phyloP scores from a whole-genome alignment of 768 basidiomycete genomes.

The Pleurotus sapidus region DNA sequence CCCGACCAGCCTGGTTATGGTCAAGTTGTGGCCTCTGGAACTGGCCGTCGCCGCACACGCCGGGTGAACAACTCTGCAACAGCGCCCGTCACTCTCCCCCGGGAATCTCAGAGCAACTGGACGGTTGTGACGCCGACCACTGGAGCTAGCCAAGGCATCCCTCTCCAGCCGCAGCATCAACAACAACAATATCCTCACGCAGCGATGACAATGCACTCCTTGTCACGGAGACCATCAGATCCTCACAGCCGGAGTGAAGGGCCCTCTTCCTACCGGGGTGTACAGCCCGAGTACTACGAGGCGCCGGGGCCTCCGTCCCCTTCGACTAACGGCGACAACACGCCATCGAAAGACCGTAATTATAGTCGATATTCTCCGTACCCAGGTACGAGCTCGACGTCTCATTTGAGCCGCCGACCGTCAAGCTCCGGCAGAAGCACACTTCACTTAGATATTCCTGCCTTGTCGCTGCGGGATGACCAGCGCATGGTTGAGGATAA shows the following conservation, averaged over 20 bases:
- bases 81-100: constrained; percentile 15
- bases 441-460: constrained; percentile 30
- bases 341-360: constrained; percentile 8
- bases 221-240: constrained; percentile 5
- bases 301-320: constrained; percentile 1
- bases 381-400: constrained; percentile 21
- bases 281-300: background rate
- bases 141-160: constrained; percentile 22
- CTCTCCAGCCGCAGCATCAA: constrained; percentile 9
- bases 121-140: constrained; percentile 41
- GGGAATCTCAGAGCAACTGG: constrained; percentile 36
- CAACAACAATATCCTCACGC: background rate
- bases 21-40: constrained; percentile 65
- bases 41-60: constrained; percentile 60
- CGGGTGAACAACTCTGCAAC: constrained; percentile 38
- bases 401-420: constrained; percentile 14
- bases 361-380: constrained; percentile 40
- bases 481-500: background rate
- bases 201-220: background rate
- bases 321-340: background rate
- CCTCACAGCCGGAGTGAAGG: background rate
- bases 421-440: constrained; percentile 18
- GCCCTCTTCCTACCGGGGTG: background rate
- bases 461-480: constrained; percentile 28
- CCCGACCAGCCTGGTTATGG: constrained; percentile 88